These are phyloP conservation scores for Otatea glauca DNA, from an alignment of 176 grass and related monocot species.

Conservation along the genomic window DNA sequence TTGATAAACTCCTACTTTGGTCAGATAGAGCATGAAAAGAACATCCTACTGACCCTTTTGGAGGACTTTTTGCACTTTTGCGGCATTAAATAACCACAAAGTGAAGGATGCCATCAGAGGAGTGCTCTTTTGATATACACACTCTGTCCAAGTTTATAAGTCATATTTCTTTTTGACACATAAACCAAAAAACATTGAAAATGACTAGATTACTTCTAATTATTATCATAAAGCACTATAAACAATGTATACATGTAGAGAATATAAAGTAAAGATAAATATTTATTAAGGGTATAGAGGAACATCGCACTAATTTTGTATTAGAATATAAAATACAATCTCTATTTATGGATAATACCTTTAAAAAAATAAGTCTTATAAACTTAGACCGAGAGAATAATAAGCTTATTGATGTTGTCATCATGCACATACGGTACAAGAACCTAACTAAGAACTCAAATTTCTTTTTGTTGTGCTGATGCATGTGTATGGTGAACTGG, in stretches of 20 bases:
- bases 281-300: too few relatives aligned
- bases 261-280: too few relatives aligned
- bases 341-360: too few relatives aligned
- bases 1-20: not conserved
- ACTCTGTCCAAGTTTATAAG: too few relatives aligned
- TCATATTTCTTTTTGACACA: too few relatives aligned
- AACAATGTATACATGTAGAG: too few relatives aligned
- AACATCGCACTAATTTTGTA: too few relatives aligned
- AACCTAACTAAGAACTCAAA: not conserved
- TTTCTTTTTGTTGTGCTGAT: not conserved
- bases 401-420: not conserved
- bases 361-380: too few relatives aligned
- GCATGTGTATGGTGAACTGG: not conserved
- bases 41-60: slow-evolving; percentile 24
- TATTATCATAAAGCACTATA: too few relatives aligned
- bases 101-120: not conserved
- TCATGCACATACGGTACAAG: not conserved
- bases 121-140: not conserved
- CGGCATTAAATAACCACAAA: not conserved
- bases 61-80: slow-evolving; percentile 26
- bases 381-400: not conserved
- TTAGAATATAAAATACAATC: too few relatives aligned
- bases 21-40: slow-evolving; percentile 11
- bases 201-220: too few relatives aligned
- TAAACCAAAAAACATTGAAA: too few relatives aligned